phyloP scores from a whole-genome alignment of 352 stramenopile species.

The Pythium aristosporum region DNA sequence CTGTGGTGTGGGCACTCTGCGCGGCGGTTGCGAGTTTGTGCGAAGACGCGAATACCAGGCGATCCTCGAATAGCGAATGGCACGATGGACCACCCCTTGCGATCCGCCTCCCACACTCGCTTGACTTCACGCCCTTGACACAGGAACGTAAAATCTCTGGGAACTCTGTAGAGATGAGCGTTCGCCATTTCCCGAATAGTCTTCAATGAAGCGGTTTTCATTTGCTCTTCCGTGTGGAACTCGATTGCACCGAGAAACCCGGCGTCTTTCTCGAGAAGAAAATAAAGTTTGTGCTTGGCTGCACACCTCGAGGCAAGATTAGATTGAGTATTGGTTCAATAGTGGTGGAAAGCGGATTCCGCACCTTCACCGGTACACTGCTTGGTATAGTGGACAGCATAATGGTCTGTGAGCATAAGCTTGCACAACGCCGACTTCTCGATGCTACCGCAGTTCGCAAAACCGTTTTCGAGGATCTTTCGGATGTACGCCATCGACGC shows the following conservation, averaged over 20 bases:
- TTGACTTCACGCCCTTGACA: conserved; percentile 51
- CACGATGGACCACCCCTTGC: conserved; percentile 52
- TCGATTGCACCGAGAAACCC: conserved; percentile 60
- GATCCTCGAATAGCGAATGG: conserved; percentile 60
- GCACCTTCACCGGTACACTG: conserved; percentile 55
- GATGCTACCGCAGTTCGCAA: conserved; percentile 30
- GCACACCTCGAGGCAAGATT: not conserved
- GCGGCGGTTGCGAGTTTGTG: conserved; percentile 39
- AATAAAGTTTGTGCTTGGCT: conserved; percentile 65
- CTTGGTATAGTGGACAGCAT: conserved; percentile 63
- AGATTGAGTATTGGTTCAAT: not conserved
- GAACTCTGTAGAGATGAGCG: conserved; percentile 36
- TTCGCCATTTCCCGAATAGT: conserved; percentile 51
- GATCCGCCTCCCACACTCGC: conserved; percentile 54
- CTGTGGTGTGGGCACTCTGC: conserved; percentile 31
- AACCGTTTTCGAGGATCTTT: conserved; percentile 34
- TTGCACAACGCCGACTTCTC: conserved; percentile 43
- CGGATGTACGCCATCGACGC: conserved; percentile 45
- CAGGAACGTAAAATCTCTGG: conserved; percentile 50
- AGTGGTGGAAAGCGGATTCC: not conserved
- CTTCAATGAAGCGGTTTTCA: conserved; percentile 48
- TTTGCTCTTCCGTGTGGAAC: conserved; percentile 52
- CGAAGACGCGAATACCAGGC: conserved; percentile 38
- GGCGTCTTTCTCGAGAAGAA: conserved; percentile 60
- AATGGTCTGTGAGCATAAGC: conserved; percentile 47